Evolutionary conservation across 2,329 filamentous ascomycete species (phyloP).

Genomic region (Scopulariopsis brevicaulis): DNA sequence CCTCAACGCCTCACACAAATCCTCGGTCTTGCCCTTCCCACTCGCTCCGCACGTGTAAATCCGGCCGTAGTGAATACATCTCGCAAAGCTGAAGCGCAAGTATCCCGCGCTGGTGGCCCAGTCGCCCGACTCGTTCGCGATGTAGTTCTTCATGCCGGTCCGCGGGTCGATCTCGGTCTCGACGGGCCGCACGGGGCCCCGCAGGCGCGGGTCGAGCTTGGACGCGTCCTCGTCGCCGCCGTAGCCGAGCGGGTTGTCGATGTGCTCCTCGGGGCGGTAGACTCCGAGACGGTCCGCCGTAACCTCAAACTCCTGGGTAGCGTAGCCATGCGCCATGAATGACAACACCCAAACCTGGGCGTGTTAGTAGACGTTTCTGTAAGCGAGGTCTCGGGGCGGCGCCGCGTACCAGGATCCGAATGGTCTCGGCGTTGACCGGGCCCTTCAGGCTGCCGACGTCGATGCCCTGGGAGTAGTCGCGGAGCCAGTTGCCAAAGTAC

Average conservation of each 20-base stretch:
- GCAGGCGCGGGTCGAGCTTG: conserved; percentile 68
- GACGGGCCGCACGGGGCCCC: conserved; percentile 60
- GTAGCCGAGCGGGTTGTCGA: conserved; percentile 71
- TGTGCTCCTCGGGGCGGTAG: conserved; percentile 61
- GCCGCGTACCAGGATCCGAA: conserved; percentile 52
- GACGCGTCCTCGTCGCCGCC: conserved; percentile 68
- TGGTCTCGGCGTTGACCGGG: conserved; percentile 60
- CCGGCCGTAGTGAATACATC: conserved; percentile 68
- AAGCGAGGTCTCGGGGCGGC: background rate
- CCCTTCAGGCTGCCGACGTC: conserved; percentile 72
- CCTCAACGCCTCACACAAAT: conserved; percentile 69
- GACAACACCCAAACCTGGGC: conserved; percentile 43
- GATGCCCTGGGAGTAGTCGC: conserved; percentile 76
- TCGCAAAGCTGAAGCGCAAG: conserved; percentile 61
- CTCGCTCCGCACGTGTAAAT: conserved; percentile 53
- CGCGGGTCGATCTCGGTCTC: conserved; percentile 63
- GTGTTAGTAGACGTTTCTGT: background rate
- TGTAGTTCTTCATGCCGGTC: conserved; percentile 99
- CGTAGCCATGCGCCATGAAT: conserved; percentile 59
- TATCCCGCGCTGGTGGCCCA: conserved; percentile 90
- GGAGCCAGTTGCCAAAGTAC: conserved; percentile 81
- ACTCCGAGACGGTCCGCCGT: conserved; percentile 65
- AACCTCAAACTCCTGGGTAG: conserved; percentile 70
- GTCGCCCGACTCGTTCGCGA: conserved; percentile 74
- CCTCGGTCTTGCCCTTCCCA: conserved; percentile 56